Conservation (phyloP, 2,329 filamentous ascomycete genomes). For the Phyllosticta paracitricarpa region DNA sequence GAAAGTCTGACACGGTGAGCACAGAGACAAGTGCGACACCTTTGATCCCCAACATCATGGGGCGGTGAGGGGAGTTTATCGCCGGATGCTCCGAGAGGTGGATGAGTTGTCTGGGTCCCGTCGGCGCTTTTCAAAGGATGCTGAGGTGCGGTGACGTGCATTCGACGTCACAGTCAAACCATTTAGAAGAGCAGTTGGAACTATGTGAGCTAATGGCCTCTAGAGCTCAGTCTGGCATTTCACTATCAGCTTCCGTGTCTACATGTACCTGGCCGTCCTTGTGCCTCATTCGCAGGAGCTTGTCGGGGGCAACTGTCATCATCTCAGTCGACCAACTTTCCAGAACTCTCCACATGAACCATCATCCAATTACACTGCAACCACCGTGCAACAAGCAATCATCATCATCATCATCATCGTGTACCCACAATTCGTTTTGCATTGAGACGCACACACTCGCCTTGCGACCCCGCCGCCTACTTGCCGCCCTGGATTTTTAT, state of each 20-base stretch:
- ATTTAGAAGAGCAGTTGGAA: too few relatives aligned
- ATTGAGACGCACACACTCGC: slow-evolving; percentile 1
- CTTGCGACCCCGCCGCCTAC: not conserved
- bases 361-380: not conserved
- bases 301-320: not conserved
- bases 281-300: not conserved
- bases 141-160: not conserved
- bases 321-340: not conserved
- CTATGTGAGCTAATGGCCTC: too few relatives aligned
- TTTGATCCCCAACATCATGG: not conserved
- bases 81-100: not conserved
- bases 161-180: not conserved
- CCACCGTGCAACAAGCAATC: not conserved
- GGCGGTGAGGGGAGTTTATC: not conserved
- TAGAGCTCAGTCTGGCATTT: not conserved
- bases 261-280: not conserved
- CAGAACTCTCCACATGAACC: not conserved
- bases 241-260: not conserved
- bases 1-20: too few relatives aligned
- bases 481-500: not conserved
- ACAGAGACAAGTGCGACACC: too few relatives aligned
- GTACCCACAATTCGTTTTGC: slow-evolving; percentile 8
- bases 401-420: slow-evolving; percentile 4
- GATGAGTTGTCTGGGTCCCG: not conserved
- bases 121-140: not conserved